phyloP scores from a whole-genome alignment of 371 early-diverging fungal genomes.

The Syncephalastrum monosporum region DNA sequence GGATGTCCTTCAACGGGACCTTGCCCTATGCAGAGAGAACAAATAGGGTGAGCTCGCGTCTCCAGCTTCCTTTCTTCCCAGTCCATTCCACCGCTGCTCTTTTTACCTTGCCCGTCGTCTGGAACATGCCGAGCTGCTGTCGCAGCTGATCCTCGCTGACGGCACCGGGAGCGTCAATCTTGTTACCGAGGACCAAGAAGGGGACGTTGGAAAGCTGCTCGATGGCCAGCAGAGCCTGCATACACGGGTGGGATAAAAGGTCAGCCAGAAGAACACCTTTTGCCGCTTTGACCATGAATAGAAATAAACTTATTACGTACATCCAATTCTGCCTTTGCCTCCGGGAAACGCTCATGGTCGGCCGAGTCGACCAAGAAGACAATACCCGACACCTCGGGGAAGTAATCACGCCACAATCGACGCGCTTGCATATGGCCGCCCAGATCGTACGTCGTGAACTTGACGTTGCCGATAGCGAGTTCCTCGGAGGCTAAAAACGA shows the following conservation, averaged over 20 bases:
- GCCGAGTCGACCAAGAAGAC: constrained; percentile 96
- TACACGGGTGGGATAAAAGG: constrained; percentile 20
- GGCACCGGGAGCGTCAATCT: constrained; percentile 95
- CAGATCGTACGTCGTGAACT: constrained; percentile 96
- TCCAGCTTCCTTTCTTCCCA: neutral
- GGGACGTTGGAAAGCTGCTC: constrained; percentile 91
- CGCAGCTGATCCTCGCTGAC: constrained; percentile 93
- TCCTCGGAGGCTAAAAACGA: constrained; percentile 85
- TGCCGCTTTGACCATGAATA: constrained; percentile 6
- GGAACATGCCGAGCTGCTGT: constrained; percentile 84
- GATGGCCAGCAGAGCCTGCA: constrained; percentile 91
- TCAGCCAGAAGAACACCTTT: neutral
- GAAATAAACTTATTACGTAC: constrained; percentile 48
- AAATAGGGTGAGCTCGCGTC: neutral
- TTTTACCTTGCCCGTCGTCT: constrained; percentile 92
- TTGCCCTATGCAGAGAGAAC: constrained; percentile 64
- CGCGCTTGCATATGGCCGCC: constrained; percentile 98
- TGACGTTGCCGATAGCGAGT: constrained; percentile 93
- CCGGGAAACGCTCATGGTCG: constrained; percentile 82
- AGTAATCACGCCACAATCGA: constrained; percentile 97
- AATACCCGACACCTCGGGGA: constrained; percentile 96
- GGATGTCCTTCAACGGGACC: constrained; percentile 84
- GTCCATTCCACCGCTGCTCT: neutral
- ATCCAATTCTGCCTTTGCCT: constrained; percentile 94
- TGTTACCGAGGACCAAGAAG: constrained; percentile 96